A percentile compares a stretch with the other conserved stretches of the same genome.
These are phyloP conservation scores for Volvariella surrecta DNA, from an alignment of 1,284 basidiomycete species.

Conservation along the genomic window DNA sequence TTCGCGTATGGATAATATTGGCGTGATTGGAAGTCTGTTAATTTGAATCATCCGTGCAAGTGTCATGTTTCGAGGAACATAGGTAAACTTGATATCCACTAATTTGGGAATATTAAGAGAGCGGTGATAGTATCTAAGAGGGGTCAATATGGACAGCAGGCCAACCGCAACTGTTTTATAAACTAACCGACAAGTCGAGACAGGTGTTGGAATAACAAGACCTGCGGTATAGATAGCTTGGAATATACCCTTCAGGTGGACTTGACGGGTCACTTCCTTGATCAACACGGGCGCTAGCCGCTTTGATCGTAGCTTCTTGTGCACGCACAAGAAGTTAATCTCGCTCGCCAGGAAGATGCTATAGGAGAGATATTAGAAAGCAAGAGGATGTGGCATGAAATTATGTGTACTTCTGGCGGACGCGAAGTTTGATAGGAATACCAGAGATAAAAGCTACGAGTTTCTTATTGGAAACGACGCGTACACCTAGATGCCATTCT, in stretches of 20 bases:
- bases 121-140: slow-evolving; percentile 82
- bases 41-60: slow-evolving; percentile 78
- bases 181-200: slow-evolving; percentile 70
- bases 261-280: slow-evolving; percentile 95
- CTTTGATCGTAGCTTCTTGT: slow-evolving; percentile 96
- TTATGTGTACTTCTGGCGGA: slow-evolving; percentile 68
- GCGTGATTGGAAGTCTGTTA: slow-evolving; percentile 56
- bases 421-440: slow-evolving; percentile 77
- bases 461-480: slow-evolving; percentile 84
- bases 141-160: not conserved
- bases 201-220: slow-evolving; percentile 84
- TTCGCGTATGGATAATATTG: slow-evolving; percentile 70
- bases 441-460: slow-evolving; percentile 99
- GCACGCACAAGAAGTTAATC: slow-evolving; percentile 97
- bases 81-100: slow-evolving; percentile 87
- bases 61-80: slow-evolving; percentile 77
- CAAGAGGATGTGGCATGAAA: not conserved
- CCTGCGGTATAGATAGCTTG: slow-evolving; percentile 98
- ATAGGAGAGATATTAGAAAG: slow-evolving; percentile 7
- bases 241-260: slow-evolving; percentile 86
- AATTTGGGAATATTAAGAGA: slow-evolving; percentile 90
- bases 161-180: not conserved
- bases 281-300: slow-evolving; percentile 95
- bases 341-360: slow-evolving; percentile 75
- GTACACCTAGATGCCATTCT: slow-evolving; percentile 95